A percentile compares a stretch with the other conserved stretches of the same genome.
Conservation (phyloP, 441 rosid species). For the Hura crepitans region DNA sequence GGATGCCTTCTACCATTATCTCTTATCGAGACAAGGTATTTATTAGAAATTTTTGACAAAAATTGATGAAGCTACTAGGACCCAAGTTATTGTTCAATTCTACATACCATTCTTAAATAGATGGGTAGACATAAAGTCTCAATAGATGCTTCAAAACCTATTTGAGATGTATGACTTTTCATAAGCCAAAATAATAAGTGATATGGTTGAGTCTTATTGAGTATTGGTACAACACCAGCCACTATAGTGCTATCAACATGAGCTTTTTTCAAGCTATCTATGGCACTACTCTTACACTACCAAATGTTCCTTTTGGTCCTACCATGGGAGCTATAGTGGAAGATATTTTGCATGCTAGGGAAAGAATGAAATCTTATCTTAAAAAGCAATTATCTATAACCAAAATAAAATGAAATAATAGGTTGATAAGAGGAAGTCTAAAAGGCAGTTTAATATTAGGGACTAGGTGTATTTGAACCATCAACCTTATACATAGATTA, state of each 20-base stretch:
- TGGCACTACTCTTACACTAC: not conserved
- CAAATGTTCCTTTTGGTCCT: not conserved
- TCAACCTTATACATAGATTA: not conserved
- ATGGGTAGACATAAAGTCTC: slow-evolving; percentile 2
- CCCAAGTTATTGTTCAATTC: not conserved
- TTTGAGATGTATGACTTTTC: not conserved
- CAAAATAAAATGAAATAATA: not conserved
- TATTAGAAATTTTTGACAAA: no score
- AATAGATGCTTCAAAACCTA: slow-evolving; percentile 4
- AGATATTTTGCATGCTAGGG: not conserved
- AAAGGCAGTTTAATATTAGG: not conserved
- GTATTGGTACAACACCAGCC: not conserved
- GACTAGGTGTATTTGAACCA: not conserved
- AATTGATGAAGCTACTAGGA: no score
- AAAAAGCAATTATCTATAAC: not conserved
- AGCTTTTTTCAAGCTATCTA: not conserved
- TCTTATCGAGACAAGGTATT: no score
- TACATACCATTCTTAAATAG: not conserved
- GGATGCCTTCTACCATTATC: no score
- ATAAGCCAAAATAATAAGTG: not conserved
- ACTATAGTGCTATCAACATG: not conserved
- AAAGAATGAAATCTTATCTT: not conserved
- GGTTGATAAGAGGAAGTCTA: not conserved
- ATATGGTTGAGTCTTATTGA: not conserved
- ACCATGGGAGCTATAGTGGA: not conserved